These are phyloP conservation scores for Cucurbita argyrosperma DNA, from an alignment of 306 rosid species.

Conservation along the genomic window DNA sequence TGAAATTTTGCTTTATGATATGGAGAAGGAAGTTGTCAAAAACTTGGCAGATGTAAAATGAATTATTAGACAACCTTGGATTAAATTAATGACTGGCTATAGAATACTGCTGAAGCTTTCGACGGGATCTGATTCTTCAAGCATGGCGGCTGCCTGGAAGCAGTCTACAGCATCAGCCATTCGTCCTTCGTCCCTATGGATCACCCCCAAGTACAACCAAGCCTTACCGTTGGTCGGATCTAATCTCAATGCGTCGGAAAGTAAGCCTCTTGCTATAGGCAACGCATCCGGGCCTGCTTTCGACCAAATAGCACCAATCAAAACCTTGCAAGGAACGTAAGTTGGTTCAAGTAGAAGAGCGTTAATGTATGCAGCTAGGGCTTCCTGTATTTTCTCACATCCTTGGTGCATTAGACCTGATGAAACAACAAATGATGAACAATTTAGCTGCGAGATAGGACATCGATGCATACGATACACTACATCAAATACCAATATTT, in stretches of 20 bases:
- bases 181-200: conserved; percentile 67
- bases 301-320: conserved; percentile 32
- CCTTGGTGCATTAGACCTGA: conserved; percentile 65
- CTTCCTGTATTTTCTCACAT: conserved; percentile 38
- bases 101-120: conserved; percentile 56
- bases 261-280: conserved; percentile 61
- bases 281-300: conserved; percentile 36
- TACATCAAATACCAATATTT: neutral
- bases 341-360: conserved; percentile 49
- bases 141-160: conserved; percentile 94
- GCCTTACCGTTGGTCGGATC: conserved; percentile 76
- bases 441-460: neutral
- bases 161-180: conserved; percentile 65
- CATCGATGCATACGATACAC: neutral
- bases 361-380: conserved; percentile 29
- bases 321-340: conserved; percentile 57
- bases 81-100: conserved; percentile 14
- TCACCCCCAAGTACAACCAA: conserved; percentile 68
- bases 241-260: conserved; percentile 64
- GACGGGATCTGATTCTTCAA: conserved; percentile 76
- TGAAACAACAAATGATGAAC: conserved; percentile 10
- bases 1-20: neutral
- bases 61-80: neutral
- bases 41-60: neutral
- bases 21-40: neutral